Base-by-base conservation (phyloP, 2,329 filamentous ascomycete genomes). In the Didymellaceae sp. region DNA sequence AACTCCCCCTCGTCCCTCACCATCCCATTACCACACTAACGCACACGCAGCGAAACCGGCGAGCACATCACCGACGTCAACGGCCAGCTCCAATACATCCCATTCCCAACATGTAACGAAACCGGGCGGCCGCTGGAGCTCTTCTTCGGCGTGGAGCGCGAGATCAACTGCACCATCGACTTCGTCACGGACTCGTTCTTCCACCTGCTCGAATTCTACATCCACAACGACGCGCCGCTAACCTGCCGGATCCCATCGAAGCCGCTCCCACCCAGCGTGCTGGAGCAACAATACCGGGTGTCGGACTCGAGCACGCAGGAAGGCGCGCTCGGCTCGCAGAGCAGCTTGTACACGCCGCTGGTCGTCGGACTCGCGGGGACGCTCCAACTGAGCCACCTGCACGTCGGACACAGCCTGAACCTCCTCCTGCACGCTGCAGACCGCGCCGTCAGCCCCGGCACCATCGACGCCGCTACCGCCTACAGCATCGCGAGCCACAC, bases 151-250 rank as follows among this genome's bases (percentile, higher is more conserved):
- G 76, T 89, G 61, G 90, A 93, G 70, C 74, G 74, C 59, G 91
- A 96, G 71, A 76, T 90, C 62, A 93, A 93, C 77, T 94, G 90
- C 79, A 94, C 90, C 46, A 86, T 94, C 64, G 79, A 87, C 68
- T 82, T 89, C 75, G 81, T 93, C 64, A 81, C 83, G 65, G 90
- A 93, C 71, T 83, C 88, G 31, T 88, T 92, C 80, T 94, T 91
- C 80, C 90, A 94, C 75, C 62, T 93, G 42, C 87, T 93, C 77
- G 90, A 97, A 77, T 97, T 97, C 82, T 97, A 97, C 81, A 87
- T 97, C 73, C 94, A 97, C 81, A 91, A 89, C 78, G 94, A 99
- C 75, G 92, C 91, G 14, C 94, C 94, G 8, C 81, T 97, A 40
- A 86, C 91, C 45, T 99, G 94, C 75, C 92, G 94, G 43, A 84